Evolutionary conservation across 768 basidiomycete genomes (phyloP).

Genomic region (Mycena olivaceomarginata): DNA sequence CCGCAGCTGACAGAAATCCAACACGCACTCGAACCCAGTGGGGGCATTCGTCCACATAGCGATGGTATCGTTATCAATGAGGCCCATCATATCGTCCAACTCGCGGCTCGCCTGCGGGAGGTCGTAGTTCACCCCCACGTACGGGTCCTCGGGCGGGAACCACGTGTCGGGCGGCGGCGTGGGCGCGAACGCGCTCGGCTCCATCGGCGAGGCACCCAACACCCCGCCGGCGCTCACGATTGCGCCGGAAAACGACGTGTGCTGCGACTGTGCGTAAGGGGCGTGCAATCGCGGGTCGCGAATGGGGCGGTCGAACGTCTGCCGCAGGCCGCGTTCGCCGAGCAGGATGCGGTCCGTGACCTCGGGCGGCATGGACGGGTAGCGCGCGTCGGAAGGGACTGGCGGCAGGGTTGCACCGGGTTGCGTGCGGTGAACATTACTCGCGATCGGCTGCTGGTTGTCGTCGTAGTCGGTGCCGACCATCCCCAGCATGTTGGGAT

Average conservation of each 20-base stretch:
- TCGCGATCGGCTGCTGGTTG: not conserved
- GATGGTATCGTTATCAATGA: conserved; percentile 35
- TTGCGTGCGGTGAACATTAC: conserved; percentile 2
- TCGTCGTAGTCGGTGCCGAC: not conserved
- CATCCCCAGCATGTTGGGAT: not conserved
- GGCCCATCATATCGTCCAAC: conserved; percentile 24
- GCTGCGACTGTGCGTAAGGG: conserved; percentile 7
- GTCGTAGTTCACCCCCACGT: not conserved
- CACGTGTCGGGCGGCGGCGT: conserved; percentile 12
- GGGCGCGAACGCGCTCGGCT: conserved; percentile 27
- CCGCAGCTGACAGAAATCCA: not conserved
- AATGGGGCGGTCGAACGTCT: conserved; percentile 34
- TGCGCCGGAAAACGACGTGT: not conserved
- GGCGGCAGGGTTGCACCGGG: not conserved
- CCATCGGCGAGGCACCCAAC: conserved; percentile 15
- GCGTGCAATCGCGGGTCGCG: conserved; percentile 22
- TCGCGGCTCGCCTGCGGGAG: conserved; percentile 3
- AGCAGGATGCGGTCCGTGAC: conserved; percentile 9
- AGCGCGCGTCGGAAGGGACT: not conserved
- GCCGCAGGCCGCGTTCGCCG: conserved; percentile 24
- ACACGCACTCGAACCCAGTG: conserved; percentile 21
- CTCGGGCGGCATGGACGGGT: conserved; percentile 17
- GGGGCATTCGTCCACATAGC: conserved; percentile 39
- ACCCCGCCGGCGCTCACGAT: not conserved
- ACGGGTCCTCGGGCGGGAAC: conserved; percentile 21